These are phyloP conservation scores for Ceratonia siliqua DNA, from an alignment of 306 rosid genomes.

Conservation along the genomic window DNA sequence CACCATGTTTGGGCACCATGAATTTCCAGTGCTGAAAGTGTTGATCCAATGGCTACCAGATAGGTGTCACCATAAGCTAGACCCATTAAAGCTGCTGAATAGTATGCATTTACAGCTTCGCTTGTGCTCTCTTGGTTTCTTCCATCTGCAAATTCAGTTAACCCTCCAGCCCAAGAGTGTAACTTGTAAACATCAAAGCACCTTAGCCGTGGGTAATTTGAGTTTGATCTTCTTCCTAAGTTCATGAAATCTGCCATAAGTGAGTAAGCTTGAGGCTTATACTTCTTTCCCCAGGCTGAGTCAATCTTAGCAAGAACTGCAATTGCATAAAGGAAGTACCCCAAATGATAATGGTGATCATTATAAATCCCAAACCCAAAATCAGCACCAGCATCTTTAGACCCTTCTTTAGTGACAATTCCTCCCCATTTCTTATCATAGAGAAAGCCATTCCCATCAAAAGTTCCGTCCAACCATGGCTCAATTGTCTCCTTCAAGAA, in stretches of 20 bases:
- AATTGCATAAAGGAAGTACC: conserved; percentile 77
- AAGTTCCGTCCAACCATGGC: conserved; percentile 89
- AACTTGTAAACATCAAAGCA: conserved; percentile 70
- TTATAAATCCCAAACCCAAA: conserved; percentile 84
- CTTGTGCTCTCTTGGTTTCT: conserved; percentile 90
- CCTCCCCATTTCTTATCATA: conserved; percentile 87
- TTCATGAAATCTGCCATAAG: conserved; percentile 71
- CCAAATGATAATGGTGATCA: conserved; percentile 84
- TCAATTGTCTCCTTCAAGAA: conserved; percentile 67
- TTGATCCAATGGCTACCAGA: conserved; percentile 63
- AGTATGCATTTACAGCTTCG: conserved; percentile 80
- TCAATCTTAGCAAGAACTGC: conserved; percentile 82
- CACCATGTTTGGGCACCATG: conserved; percentile 80
- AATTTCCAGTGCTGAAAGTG: conserved; percentile 66
- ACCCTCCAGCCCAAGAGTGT: conserved; percentile 94
- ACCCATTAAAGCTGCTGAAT: conserved; percentile 83
- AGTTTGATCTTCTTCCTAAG: conserved; percentile 38
- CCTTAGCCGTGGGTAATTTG: conserved; percentile 65
- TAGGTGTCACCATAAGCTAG: conserved; percentile 66
- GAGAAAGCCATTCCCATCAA: conserved; percentile 72
- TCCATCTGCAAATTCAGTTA: conserved; percentile 79
- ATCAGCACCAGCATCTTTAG: conserved; percentile 57
- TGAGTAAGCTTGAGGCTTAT: conserved; percentile 65
- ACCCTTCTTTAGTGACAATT: conserved; percentile 64
- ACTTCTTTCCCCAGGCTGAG: conserved; percentile 75